Evolutionary conservation across 2,329 filamentous ascomycete genomes (phyloP), one percentile per base, ranked within the genome.

Genomic region (Lachnellula occidentalis): DNA sequence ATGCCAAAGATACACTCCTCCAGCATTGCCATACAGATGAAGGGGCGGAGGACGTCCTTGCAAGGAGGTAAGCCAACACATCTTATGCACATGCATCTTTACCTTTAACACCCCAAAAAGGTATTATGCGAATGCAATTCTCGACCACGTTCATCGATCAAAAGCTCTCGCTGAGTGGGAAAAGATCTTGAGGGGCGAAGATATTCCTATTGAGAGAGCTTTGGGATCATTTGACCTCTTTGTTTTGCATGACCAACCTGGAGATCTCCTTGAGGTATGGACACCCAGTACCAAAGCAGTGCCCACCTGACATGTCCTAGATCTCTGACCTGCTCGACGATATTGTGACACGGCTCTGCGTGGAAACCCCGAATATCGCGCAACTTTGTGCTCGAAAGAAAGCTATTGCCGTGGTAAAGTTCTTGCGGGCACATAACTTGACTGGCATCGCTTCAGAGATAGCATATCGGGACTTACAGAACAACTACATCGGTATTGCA

Each of bases 171-270:
- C 85, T 42, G 81, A 89, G 67, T 97, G 92, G 92, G 74, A 74
- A 58, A 78, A 78, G 51, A 61, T 88, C 51, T 72, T 68, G 11
- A 66, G 56, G 24, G 74, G 78, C 5, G 76, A 79, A 51, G 71
- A 75, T 51, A 74, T 83, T 21, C 69, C 81, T 7, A 76, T 96
- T 19, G 92, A 96, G 68, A 79, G 81, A 54, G 87, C 87, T 1
- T 74, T 97, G 15, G 87, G 85, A 19, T 87, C 87, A 14, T 95
- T 95, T 69, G 94, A 97, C 70, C 80, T 97, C 71, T 97, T 97
- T 71, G 83, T 95, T 45, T 75, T 92, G 27, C 83, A 87, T 60
- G 86, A 87, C 52, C 79, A 83, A 17, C 76, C 78, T 31, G 84
- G 86, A n/a, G 90, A 95, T 66, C 72, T 92, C 50, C 79, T 87